Base-by-base conservation (phyloP, 2,329 filamentous ascomycete species). In the Epichloe baconii region DNA sequence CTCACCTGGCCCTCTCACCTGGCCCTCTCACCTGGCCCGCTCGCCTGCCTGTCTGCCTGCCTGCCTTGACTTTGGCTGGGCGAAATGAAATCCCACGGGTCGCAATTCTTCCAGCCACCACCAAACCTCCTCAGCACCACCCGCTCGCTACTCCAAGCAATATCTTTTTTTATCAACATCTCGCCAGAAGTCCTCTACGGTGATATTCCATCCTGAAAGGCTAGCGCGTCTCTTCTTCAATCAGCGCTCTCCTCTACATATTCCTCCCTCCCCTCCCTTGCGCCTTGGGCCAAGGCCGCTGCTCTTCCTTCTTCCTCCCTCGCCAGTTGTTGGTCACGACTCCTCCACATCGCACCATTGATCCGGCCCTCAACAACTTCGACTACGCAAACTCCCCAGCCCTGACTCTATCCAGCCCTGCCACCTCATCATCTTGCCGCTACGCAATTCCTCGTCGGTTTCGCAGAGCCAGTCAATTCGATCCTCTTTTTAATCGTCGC, bases 341-440 rank as follows among this genome's bases (percentile, higher is more conserved):
- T 47, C 51, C 37, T 37, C 19, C 45, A 15, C 41, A 44, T 42
- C 44, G 49, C 44, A 44, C 45, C 45, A 47, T 48, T 48, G 42
- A 52, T 45, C 23, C 46, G 35, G 46, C 47, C 21, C 12, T 52
- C 51, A 21, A 50, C 37, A 49, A 21, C 44, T 47, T 37, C 43
- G 23, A 50, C 26, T 36, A 35, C 44, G 19, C 40, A 40, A 43
- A 43, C 35, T 40, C 4, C 42, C 19, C 35, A 34, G 12, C 12
- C 17, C 38, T 14, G 36, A 5, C 37, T 43, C 17, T 3, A 15
- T 26, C 26, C 31, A 8, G 36, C 36, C 36, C 26, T 5, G 34
- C 36, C 36, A 19, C 21, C 19, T 45, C 42, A 15, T 26, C n/a
- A 36, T 45, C 21, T 17, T 35, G 11, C 15, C 23, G n/a, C 42